Conservation (phyloP, 2,329 filamentous ascomycete species). For the Knoxdaviesia capensis region DNA sequence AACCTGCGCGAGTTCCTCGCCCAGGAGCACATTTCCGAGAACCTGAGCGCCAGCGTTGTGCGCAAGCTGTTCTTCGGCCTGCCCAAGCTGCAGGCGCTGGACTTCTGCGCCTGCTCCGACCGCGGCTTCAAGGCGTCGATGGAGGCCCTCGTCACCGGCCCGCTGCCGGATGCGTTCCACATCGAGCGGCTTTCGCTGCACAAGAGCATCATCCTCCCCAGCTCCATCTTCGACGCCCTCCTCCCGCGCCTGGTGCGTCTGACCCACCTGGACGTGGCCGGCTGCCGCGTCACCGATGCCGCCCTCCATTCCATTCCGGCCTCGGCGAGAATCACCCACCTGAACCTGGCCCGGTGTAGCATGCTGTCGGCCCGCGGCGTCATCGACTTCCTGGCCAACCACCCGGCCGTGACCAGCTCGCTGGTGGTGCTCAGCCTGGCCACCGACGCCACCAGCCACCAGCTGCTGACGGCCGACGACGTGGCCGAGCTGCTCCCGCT, state of each 20-base stretch:
- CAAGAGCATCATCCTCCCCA: slow-evolving; percentile 53
- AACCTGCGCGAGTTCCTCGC: slow-evolving; percentile 59
- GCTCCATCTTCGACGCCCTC: slow-evolving; percentile 45
- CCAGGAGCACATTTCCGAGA: slow-evolving; percentile 65
- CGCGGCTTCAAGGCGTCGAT: slow-evolving; percentile 46
- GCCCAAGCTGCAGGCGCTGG: slow-evolving; percentile 43
- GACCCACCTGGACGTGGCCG: slow-evolving; percentile 63
- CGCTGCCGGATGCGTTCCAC: slow-evolving; percentile 21
- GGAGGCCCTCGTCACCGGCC: slow-evolving; percentile 33
- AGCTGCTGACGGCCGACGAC: slow-evolving; percentile 47
- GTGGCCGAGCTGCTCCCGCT: slow-evolving; percentile 42
- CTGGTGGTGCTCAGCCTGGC: slow-evolving; percentile 56
- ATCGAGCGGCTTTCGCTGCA: slow-evolving; percentile 56
- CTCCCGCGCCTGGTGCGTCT: slow-evolving; percentile 49
- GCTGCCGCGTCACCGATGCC: slow-evolving; percentile 53
- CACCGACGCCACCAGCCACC: slow-evolving; percentile 50
- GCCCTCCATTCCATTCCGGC: slow-evolving; percentile 50
- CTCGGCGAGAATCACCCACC: slow-evolving; percentile 54
- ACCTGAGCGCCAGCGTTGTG: slow-evolving; percentile 48
- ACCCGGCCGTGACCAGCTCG: slow-evolving; percentile 43
- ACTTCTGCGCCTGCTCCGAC: slow-evolving; percentile 61
- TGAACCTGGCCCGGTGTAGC: slow-evolving; percentile 61
- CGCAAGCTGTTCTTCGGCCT: slow-evolving; percentile 50
- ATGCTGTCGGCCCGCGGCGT: slow-evolving; percentile 45
- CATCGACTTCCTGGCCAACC: slow-evolving; percentile 48